Evolutionary conservation across 495 filamentous ascomycete genomes (phyloP), one percentile per base, ranked within the genome.

Genomic region (Poronia punctata): DNA sequence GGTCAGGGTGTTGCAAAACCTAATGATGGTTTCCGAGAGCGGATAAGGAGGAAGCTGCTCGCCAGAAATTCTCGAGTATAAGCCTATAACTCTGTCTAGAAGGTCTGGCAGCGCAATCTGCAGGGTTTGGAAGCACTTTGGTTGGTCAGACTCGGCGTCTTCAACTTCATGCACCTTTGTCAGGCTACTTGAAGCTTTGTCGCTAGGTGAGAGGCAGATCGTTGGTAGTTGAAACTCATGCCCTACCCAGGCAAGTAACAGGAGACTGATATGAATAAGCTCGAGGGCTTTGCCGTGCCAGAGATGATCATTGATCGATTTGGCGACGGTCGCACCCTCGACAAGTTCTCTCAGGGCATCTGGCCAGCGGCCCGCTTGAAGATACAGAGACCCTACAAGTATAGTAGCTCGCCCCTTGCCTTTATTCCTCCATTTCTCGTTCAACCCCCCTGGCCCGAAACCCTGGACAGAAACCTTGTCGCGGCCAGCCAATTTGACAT

Each of bases 271-370:
- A 10, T 88, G 64, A 47, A 92, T 83, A 7, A 86, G 80, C 53
- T 97, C 92, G 21, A 97, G 72, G 3, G 85, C 88, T 64, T 97
- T 99, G 9, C 83, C 92, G 69, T 97, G 86, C 92, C 92, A 99
- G 6, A 95, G 58, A 67, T 95, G 85, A 60, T 97, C 92, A 57
- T 84, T 89, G 49, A 81, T 78, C 23, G 77, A 79, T 57, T 84
- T 84, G 11, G 88, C 84, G 46, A 80, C 75, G 8, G 77, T 75
- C 6, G 83, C 86, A 33, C 82, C 83, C 38, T 96, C 89, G 17
- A 79, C 67, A 21, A 96, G 72, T 57, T 95, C 87, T 56, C 80
- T 87, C 20, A 97, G 52, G 12, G 93, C 89, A 67, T 95, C 88
- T 21, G 74, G 76, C 86, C 89, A 94, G 46, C 86, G 74, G 22